A percentile compares a stretch with the other conserved stretches of the same genome.
Evolutionary conservation across 164 flowering plant genomes (phyloP).

Genomic region (Santalum album): DNA sequence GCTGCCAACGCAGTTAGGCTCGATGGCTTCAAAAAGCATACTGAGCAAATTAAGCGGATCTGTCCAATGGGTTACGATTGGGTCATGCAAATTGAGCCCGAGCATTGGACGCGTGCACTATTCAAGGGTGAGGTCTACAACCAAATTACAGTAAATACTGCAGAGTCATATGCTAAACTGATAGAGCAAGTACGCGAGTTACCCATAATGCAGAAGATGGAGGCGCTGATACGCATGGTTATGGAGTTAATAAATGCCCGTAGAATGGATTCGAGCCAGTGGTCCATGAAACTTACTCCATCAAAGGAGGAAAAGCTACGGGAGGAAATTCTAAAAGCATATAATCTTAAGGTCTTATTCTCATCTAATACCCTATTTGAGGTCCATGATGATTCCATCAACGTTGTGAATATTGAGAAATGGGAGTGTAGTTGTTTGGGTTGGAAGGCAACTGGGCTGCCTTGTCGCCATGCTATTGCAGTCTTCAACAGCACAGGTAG

Average conservation of each 20-base stretch:
- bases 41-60: conserved; percentile 34
- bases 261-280: conserved; percentile 21
- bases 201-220: conserved; percentile 35
- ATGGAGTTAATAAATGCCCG: conserved; percentile 28
- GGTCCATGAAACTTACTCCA: conserved; percentile 44
- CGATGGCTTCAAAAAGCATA: conserved; percentile 26
- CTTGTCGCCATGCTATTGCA: conserved; percentile 64
- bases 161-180: conserved; percentile 22
- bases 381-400: conserved; percentile 33
- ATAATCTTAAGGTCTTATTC: conserved; percentile 31
- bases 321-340: conserved; percentile 30
- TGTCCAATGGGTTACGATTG: conserved; percentile 36
- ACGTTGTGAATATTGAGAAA: conserved; percentile 38
- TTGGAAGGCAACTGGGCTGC: conserved; percentile 52
- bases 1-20: conserved; percentile 37
- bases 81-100: conserved; percentile 42
- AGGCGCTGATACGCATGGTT: conserved; percentile 16
- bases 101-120: conserved; percentile 32
- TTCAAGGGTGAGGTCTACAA: conserved; percentile 38
- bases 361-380: conserved; percentile 46
- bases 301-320: conserved; percentile 36
- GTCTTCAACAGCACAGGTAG: conserved; percentile 34
- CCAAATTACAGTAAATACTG: conserved; percentile 24
- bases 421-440: conserved; percentile 43
- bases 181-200: conserved; percentile 26